Base-by-base conservation (phyloP, 2,329 filamentous ascomycete species). In the Fusarium citri region DNA sequence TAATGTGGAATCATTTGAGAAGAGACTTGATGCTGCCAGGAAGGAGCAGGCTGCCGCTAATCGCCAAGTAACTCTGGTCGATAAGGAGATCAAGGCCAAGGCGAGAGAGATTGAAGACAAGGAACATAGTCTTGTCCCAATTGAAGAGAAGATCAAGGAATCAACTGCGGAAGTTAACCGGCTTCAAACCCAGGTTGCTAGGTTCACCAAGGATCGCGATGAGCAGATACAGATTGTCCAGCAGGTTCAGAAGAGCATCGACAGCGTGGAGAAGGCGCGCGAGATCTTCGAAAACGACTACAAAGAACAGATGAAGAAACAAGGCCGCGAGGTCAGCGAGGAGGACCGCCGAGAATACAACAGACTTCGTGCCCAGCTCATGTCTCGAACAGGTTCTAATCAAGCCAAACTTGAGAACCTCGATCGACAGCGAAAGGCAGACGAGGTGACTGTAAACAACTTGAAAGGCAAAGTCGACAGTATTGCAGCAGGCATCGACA, bases 301-400 rank as follows among this genome's bases (percentile, higher is more conserved):
- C 87, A 88, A 90, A 68, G 93, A 94, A 74, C 90, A 92, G 25
- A 89, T 96, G 76, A 93, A 93, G 80, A 92, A 94, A 76, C 91
- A 96, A 74, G 96, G 96, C 60, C 92, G 92, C 65, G 92, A 95
- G 72, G 85, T 99, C 50, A 97, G 89, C 70, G 92, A 94, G 60
- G 87, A 89, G 16, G 96, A 99, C 79, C 88, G 95, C 61, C 93
- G 94, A 75, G 94, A 98, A 79, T 98, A 98, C 82, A 94, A 94
- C 76, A 87, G 86, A 45, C 88, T 99, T 48, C 92, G 92, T 64
- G 89, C 93, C 69, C 92, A 98, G 76, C 93, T 97, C 64, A 94
- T 93, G 79, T 90, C 93, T 71, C 92, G 91, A 69, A 92, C 93
- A 28, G 92, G 94, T 10, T 87, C 88, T 11, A 93, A 97, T 73